Evolutionary conservation across 768 basidiomycete genomes (phyloP).

Genomic region (Agaricus sinodeliciosus): DNA sequence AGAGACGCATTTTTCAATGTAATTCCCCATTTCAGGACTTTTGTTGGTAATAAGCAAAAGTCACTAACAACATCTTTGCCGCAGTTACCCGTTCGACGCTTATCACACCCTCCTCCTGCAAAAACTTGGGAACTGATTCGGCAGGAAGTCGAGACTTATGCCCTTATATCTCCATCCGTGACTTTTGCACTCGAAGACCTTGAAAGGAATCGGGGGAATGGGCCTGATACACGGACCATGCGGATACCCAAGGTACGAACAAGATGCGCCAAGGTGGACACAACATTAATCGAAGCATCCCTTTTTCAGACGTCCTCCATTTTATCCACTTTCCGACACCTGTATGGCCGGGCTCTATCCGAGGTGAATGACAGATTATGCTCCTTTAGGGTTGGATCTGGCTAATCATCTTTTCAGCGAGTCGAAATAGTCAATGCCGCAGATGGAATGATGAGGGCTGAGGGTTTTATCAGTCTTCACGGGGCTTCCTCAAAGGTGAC

Average conservation of each 20-base stretch:
- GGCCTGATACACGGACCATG: constrained; percentile 40
- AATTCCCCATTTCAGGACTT: constrained; percentile 14
- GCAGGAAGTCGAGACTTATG: constrained; percentile 65
- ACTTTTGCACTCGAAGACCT: constrained; percentile 62
- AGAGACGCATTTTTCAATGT: constrained; percentile 92
- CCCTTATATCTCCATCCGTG: constrained; percentile 67
- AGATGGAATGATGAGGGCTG: constrained; percentile 46
- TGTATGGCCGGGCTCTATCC: constrained; percentile 67
- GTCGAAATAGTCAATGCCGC: constrained; percentile 54
- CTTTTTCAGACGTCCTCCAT: constrained; percentile 52
- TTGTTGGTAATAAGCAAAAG: not conserved
- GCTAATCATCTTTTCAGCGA: constrained; percentile 36
- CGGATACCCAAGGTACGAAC: constrained; percentile 59
- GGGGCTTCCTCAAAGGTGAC: constrained; percentile 68
- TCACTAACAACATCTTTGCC: constrained; percentile 8
- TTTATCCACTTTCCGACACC: constrained; percentile 59
- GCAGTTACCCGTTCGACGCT: constrained; percentile 77
- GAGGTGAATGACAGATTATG: constrained; percentile 42
- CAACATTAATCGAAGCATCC: constrained; percentile 1
- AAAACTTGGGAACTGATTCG: constrained; percentile 63
- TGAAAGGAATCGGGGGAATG: constrained; percentile 27
- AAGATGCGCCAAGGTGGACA: not conserved
- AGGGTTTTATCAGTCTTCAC: constrained; percentile 82
- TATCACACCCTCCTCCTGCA: constrained; percentile 53
- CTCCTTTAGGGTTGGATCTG: not conserved